Evolutionary conservation across 768 basidiomycete genomes (phyloP).

Genomic region (Xerocomellus intermedius): DNA sequence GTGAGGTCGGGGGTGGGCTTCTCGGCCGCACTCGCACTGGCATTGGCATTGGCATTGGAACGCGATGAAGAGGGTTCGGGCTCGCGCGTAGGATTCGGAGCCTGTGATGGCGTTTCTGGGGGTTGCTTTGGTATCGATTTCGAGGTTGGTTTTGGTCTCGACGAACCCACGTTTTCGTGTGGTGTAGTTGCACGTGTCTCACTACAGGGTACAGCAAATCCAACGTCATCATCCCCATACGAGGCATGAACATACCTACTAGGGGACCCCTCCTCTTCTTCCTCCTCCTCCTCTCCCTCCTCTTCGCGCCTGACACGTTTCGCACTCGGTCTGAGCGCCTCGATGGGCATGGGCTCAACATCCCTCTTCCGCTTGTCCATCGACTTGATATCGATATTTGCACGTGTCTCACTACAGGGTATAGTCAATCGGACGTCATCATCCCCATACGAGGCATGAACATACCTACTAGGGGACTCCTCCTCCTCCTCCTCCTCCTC

Average conservation of each 20-base stretch:
- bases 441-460: not conserved
- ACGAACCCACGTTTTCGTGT: not conserved
- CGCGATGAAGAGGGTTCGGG: not conserved
- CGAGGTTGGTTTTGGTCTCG: not conserved
- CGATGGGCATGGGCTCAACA: not conserved
- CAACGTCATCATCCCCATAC: not conserved
- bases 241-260: conserved; percentile 4
- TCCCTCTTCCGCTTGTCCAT: conserved; percentile 4
- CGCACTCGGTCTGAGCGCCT: not conserved
- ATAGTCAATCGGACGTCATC: not conserved
- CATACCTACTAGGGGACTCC: conserved; percentile 4
- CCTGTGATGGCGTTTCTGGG: not conserved
- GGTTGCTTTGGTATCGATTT: not conserved
- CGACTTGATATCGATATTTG: not conserved
- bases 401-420: conserved; percentile 3
- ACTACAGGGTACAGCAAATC: not conserved
- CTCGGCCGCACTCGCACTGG: not conserved
- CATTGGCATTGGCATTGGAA: not conserved
- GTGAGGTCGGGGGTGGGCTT: not conserved
- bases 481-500: not conserved
- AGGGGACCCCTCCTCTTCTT: not conserved
- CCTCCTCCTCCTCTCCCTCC: not conserved
- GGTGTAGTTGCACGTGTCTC: not conserved
- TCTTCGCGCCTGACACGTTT: conserved; percentile 10
- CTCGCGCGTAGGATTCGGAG: not conserved